Evolutionary conservation across 768 basidiomycete genomes (phyloP), one percentile per base, ranked within the genome.

Genomic region (Lactarius hatsudake): DNA sequence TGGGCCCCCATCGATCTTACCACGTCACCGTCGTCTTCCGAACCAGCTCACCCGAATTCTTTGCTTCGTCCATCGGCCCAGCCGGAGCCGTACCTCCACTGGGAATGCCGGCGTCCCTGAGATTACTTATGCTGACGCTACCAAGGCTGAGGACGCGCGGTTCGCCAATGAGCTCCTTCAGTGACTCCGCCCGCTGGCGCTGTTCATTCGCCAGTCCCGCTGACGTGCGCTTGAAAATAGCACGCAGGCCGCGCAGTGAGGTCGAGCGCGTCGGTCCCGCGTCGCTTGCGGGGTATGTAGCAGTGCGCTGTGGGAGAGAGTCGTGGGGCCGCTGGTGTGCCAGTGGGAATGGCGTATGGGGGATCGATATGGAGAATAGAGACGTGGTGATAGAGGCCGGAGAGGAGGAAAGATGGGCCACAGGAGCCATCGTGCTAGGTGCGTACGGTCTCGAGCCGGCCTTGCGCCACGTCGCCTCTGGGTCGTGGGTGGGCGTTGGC

Each of bases 171-270:
- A 45, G 66, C 13, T 63, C 66, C 42, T 67, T 67, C 51, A 67
- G 36, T 20, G 66, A 67, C 32, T 67, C 66, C 34, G 66, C 40
- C 26, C 62, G 62, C 58, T 64, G 62, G 15, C 62, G 66, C 40
- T 54, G 59, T 3, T 18, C 51, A 15, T 32, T 32, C 26, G 53
- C 42, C 56, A 66, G 55, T 18, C 61, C 65, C 13, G 57, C 62
- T 36, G 66, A 67, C 20, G 62, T 67, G 10, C 66, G 66, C n/a
- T 67, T 63, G 53, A 67, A 67, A 10, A 67, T 67, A 7, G 66
- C 62, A 18, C 66, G 57, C 26, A 67, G 53, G 32, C 66, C 62
- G 3, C 51, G 58, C 40, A 67, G 12, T 32, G 66, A 67, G 40
- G 66, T 38, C 20, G 62, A 60, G 42, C 62, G 66, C 13, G 15